phyloP scores from a whole-genome alignment of 192 early-diverging fungal species.

The Coemansia sp. region DNA sequence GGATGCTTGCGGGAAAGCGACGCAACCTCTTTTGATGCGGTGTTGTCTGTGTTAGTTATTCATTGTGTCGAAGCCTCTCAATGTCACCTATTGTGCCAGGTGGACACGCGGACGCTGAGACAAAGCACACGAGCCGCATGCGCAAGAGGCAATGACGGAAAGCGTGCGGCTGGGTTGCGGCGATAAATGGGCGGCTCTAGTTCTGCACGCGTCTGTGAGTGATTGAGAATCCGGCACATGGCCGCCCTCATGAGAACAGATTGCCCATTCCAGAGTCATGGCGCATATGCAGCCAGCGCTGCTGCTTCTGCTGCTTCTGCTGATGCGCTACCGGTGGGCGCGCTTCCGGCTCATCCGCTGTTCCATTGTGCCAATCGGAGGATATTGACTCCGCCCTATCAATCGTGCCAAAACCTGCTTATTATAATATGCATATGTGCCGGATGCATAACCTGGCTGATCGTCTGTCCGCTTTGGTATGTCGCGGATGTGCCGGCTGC shows the following conservation, averaged over 20 bases:
- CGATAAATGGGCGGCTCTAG: background rate
- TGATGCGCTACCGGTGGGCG: background rate
- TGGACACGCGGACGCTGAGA: slow-evolving; percentile 3
- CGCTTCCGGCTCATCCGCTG: background rate
- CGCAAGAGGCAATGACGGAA: background rate
- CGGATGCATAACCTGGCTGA: background rate
- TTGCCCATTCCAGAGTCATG: slow-evolving; percentile 1
- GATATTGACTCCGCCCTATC: background rate
- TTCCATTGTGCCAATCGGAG: background rate
- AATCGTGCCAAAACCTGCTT: background rate
- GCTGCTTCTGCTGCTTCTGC: background rate
- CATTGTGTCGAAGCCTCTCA: slow-evolving; percentile 1
- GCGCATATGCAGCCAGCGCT: background rate
- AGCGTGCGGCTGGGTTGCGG: slow-evolving; percentile 1
- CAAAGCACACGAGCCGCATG: slow-evolving; percentile 7
- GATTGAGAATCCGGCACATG: slow-evolving; percentile 2
- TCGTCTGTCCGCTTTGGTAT: background rate
- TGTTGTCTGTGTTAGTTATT: slow-evolving; percentile 1
- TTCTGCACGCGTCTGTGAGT: background rate
- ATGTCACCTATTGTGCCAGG: background rate
- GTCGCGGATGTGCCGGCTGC: background rate
- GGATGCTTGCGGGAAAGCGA: background rate
- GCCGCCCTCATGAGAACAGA: background rate
- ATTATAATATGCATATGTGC: background rate
- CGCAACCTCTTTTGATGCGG: slow-evolving; percentile 3